Percentiles rank a stretch among this genome's conserved stretches.
phyloP scores from a whole-genome alignment of 345 rosid genomes.

The Heritiera fomes region DNA sequence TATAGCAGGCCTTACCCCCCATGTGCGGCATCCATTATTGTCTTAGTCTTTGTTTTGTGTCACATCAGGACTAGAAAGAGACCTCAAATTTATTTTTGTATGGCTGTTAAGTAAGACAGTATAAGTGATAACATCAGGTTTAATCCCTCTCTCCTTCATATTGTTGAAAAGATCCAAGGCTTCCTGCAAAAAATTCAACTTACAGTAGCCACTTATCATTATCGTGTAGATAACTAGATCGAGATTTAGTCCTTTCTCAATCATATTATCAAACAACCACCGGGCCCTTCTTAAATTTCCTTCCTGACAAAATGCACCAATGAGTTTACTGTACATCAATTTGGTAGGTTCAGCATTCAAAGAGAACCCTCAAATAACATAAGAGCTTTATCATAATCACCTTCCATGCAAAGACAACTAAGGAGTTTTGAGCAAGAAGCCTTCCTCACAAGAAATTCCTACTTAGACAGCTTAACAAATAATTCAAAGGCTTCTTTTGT shows the following conservation, averaged over 20 bases:
- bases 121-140: slow-evolving; percentile 58
- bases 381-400: slow-evolving; percentile 41
- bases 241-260: slow-evolving; percentile 42
- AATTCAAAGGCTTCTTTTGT: slow-evolving; percentile 43
- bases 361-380: slow-evolving; percentile 38
- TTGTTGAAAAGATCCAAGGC: slow-evolving; percentile 46
- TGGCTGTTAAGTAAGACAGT: slow-evolving; percentile 59
- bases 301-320: slow-evolving; percentile 44
- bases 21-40: slow-evolving; percentile 22
- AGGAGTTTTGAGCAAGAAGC: slow-evolving; percentile 54
- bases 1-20: slow-evolving; percentile 49
- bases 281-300: slow-evolving; percentile 46
- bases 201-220: slow-evolving; percentile 69
- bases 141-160: slow-evolving; percentile 62
- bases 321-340: slow-evolving; percentile 49
- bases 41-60: slow-evolving; percentile 23
- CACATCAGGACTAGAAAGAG: slow-evolving; percentile 15
- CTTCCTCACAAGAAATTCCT: slow-evolving; percentile 36
- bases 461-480: slow-evolving; percentile 35
- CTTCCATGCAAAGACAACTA: slow-evolving; percentile 43
- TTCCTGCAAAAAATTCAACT: slow-evolving; percentile 38
- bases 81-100: slow-evolving; percentile 29
- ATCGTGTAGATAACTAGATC: slow-evolving; percentile 56
- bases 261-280: slow-evolving; percentile 38
- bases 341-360: slow-evolving; percentile 41